A percentile compares a stretch with the other conserved stretches of the same genome.
Conservation (phyloP, 1,139 yeast species). For the Pichia sp. region DNA sequence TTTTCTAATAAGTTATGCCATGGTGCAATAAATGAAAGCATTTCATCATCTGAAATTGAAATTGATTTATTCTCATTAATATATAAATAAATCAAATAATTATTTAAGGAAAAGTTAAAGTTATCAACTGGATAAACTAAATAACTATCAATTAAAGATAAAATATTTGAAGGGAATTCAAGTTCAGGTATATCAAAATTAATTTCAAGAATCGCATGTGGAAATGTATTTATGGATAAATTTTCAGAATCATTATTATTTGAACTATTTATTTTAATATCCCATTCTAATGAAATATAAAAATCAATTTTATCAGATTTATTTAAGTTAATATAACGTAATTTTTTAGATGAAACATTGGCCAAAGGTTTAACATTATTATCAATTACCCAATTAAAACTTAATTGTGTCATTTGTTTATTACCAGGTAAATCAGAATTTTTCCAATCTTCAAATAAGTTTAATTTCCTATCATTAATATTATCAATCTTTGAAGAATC, state of each 20-base stretch:
- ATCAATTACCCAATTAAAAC: slow-evolving; percentile 47
- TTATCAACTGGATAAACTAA: slow-evolving; percentile 32
- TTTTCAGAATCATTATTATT: slow-evolving; percentile 10
- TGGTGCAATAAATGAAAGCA: slow-evolving; percentile 25
- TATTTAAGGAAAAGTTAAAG: slow-evolving; percentile 30
- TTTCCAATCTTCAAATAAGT: slow-evolving; percentile 19
- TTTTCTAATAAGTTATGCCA: slow-evolving; percentile 31
- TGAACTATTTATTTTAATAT: slow-evolving; percentile 21
- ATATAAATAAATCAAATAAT: slow-evolving; percentile 26
- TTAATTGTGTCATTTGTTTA: slow-evolving; percentile 38
- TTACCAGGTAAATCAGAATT: slow-evolving; percentile 22
- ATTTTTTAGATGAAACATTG: slow-evolving; percentile 39
- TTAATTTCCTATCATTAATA: slow-evolving; percentile 10
- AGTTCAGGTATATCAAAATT: slow-evolving; percentile 36
- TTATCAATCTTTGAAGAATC: slow-evolving; percentile 7
- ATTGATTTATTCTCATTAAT: slow-evolving; percentile 17
- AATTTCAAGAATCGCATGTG: slow-evolving; percentile 43
- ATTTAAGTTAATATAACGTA: slow-evolving; percentile 37
- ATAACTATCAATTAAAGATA: slow-evolving; percentile 30
- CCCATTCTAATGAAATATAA: slow-evolving; percentile 32
- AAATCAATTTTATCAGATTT: slow-evolving; percentile 40
- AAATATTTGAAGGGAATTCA: slow-evolving; percentile 31
- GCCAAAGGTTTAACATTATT: slow-evolving; percentile 43
- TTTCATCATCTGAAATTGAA: slow-evolving; percentile 20
- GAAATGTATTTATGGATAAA: slow-evolving; percentile 29